Percentiles rank a stretch among this genome's conserved stretches.
Conservation (phyloP, 306 rosid genomes). For the Luffa acutangula region DNA sequence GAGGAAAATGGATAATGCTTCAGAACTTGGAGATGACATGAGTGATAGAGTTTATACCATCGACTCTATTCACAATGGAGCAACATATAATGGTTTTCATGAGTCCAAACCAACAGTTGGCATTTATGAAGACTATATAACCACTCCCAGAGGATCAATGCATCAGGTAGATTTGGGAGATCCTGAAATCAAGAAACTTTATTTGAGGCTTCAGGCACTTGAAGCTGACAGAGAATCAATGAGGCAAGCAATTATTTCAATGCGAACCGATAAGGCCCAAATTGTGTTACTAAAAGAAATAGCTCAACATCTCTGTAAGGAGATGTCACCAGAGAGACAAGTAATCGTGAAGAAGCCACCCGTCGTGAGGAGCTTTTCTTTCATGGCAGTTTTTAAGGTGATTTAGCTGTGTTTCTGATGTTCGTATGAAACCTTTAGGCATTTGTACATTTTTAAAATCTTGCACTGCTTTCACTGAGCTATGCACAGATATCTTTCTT, state of each 20-base stretch:
- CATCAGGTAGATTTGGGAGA: conserved; percentile 46
- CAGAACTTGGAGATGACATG: conserved; percentile 66
- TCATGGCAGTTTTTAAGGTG: conserved; percentile 65
- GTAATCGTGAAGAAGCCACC: conserved; percentile 39
- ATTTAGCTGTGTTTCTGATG: not conserved
- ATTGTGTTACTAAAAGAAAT: conserved; percentile 86
- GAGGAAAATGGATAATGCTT: conserved; percentile 47
- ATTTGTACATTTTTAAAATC: not conserved
- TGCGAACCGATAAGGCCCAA: conserved; percentile 92
- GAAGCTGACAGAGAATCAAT: conserved; percentile 99
- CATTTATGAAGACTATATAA: conserved; percentile 36
- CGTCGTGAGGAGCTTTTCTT: conserved; percentile 23
- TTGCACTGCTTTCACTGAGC: not conserved
- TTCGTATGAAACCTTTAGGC: not conserved
- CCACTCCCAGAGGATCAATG: conserved; percentile 40
- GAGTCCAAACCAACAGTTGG: conserved; percentile 45
- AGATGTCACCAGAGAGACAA: conserved; percentile 54
- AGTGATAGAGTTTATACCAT: conserved; percentile 85
- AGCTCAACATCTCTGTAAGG: conserved; percentile 87
- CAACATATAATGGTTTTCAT: conserved; percentile 33
- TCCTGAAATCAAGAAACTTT: conserved; percentile 80
- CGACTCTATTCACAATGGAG: conserved; percentile 67
- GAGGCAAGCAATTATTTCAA: conserved; percentile 85
- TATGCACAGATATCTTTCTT: not conserved
- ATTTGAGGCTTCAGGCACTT: conserved; percentile 90